phyloP scores from a whole-genome alignment of 2,329 filamentous ascomycete species.

The Arachnopeziza araneosa region DNA sequence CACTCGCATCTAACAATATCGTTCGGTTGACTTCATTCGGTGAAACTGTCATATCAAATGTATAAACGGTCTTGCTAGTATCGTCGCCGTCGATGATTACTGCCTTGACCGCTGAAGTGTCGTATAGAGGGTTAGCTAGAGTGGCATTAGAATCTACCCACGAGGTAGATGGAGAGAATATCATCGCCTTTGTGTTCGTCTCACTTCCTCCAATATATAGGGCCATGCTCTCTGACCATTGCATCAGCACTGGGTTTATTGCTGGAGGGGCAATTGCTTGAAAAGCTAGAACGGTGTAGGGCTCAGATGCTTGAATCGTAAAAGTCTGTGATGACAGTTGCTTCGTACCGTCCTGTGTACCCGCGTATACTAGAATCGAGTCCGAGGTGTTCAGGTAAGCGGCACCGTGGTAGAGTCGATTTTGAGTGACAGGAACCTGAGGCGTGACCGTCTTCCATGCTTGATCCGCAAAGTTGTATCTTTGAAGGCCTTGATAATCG shows the following conservation, averaged over 20 bases:
- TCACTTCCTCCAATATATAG: slow-evolving; percentile 69
- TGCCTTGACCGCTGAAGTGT: slow-evolving; percentile 54
- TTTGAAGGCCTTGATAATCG: slow-evolving; percentile 70
- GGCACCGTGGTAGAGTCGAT: slow-evolving; percentile 69
- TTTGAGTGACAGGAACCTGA: slow-evolving; percentile 37
- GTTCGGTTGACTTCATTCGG: slow-evolving; percentile 72
- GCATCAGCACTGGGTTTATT: slow-evolving; percentile 64
- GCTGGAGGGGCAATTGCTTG: slow-evolving; percentile 56
- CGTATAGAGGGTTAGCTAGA: slow-evolving; percentile 54
- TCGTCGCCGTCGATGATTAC: slow-evolving; percentile 67
- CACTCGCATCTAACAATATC: slow-evolving; percentile 57
- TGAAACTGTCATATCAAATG: slow-evolving; percentile 67
- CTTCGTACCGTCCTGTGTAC: slow-evolving; percentile 55
- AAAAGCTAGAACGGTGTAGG: slow-evolving; percentile 57
- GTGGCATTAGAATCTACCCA: slow-evolving; percentile 66
- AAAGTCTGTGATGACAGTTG: slow-evolving; percentile 68
- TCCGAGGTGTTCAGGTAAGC: slow-evolving; percentile 66
- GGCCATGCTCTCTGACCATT: slow-evolving; percentile 66
- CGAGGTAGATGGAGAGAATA: slow-evolving; percentile 57
- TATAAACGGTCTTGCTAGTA: slow-evolving; percentile 70
- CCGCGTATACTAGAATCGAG: slow-evolving; percentile 75
- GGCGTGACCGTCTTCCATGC: slow-evolving; percentile 53
- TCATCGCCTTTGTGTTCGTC: slow-evolving; percentile 62
- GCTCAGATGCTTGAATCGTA: slow-evolving; percentile 59
- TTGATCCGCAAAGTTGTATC: slow-evolving; percentile 51